Base-by-base conservation (phyloP, 768 basidiomycete genomes). In the Trametes meyenii region DNA sequence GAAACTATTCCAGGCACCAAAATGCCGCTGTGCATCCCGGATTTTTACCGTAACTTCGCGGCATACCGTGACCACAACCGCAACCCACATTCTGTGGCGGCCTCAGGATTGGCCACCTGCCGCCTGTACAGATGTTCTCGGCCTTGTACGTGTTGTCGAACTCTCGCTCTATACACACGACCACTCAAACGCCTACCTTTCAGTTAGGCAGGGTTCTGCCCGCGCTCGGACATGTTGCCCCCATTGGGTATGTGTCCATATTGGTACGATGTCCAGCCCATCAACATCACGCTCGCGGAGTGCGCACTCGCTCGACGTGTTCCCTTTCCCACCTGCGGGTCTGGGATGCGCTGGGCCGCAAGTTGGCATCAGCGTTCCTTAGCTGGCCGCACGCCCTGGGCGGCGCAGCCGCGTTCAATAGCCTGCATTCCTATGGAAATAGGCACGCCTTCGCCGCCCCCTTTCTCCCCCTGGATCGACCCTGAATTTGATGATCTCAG, bases 401-500 rank as follows among this genome's bases (percentile, higher is more conserved):
- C 16, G 5, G 16, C 4, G 16, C 49, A 17, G 14, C 16, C 49
- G 29, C 29, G 49, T n/a, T 50, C 49, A 50, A 35, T 35, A 35
- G 29, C 49, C 49, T 35, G 16, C 49, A 21, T 23, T 21, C 49
- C 49, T 35, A n/a, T 33, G 49, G 11, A 35, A 33, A 24, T 24
- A 50, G 49, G 49, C 49, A 40, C 38, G 24, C 35, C 50, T 8
- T 12, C 50, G 14, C 38, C 33, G 16, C 24, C 5, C 21, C 5
- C n/a, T 19, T 13, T 52, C 43, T 11, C 52, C 29, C 44, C 48
- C 55, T 44, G 48, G 49, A 56, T 43, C 43, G 48, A 51, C 54
- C 54, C 60, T 56, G 54, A 61, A 51, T 61, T 56, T 61, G 60
- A 61, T 61, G 49, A 51, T 45, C 42, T 21, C 26, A 38, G 52